These are phyloP conservation scores for Phaeophleospora eucalypticola DNA, from an alignment of 2,329 filamentous ascomycete species.

Conservation along the genomic window DNA sequence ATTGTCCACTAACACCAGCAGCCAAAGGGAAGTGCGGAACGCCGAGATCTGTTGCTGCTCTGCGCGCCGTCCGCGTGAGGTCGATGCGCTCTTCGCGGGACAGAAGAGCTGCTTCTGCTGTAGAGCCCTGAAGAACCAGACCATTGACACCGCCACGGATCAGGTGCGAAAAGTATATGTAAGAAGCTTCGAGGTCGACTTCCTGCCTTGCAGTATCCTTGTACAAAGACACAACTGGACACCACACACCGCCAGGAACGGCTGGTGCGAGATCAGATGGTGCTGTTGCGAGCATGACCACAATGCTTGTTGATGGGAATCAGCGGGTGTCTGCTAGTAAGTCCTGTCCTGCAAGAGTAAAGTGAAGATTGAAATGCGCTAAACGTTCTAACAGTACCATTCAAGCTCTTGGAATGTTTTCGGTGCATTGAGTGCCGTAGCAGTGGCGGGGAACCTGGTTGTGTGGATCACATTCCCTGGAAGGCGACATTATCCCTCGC, in stretches of 20 bases:
- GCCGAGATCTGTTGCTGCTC: conserved; percentile 37
- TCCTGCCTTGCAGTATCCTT: conserved; percentile 39
- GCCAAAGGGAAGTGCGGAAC: conserved; percentile 41
- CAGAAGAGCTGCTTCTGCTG: conserved; percentile 45
- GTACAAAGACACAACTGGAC: conserved; percentile 47
- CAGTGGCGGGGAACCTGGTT: too few relatives aligned
- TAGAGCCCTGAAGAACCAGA: conserved; percentile 47
- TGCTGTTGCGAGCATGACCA: conserved; percentile 3
- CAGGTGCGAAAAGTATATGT: conserved; percentile 41
- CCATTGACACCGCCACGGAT: conserved; percentile 45
- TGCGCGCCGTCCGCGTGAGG: conserved; percentile 39
- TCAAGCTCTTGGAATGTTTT: too few relatives aligned
- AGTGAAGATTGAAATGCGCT: too few relatives aligned
- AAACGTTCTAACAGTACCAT: too few relatives aligned
- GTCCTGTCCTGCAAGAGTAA: too few relatives aligned
- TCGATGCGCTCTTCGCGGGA: conserved; percentile 39
- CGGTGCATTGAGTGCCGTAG: too few relatives aligned
- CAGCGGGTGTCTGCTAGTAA: too few relatives aligned
- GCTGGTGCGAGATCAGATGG: conserved; percentile 7
- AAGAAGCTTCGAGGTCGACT: conserved; percentile 45
- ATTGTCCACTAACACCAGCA: conserved; percentile 43
- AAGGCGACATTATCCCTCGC: too few relatives aligned
- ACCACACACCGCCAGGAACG: conserved; percentile 45
- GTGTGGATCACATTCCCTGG: too few relatives aligned
- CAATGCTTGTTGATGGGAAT: too few relatives aligned